A percentile compares a stretch with the other conserved stretches of the same genome.
These are phyloP conservation scores for Oidiodendron maius DNA, from an alignment of 495 filamentous ascomycete genomes.

Conservation along the genomic window DNA sequence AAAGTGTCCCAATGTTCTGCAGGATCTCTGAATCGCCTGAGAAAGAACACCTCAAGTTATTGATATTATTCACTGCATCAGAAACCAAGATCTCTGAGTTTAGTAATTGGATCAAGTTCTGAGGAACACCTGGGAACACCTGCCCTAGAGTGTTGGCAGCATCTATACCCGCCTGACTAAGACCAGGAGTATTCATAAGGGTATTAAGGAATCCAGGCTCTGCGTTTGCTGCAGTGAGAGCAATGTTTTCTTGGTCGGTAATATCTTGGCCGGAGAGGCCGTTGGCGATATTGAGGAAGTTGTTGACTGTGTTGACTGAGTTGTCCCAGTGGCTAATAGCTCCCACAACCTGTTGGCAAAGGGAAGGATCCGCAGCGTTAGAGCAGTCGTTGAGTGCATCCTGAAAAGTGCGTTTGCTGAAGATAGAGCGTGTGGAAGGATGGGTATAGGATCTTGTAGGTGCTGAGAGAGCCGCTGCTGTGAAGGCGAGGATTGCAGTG, in stretches of 20 bases:
- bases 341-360: not conserved
- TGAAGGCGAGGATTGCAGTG: slow-evolving; percentile 24
- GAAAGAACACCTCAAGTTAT: not conserved
- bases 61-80: slow-evolving; percentile 1
- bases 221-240: not conserved
- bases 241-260: not conserved
- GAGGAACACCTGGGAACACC: slow-evolving; percentile 2
- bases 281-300: slow-evolving; percentile 1
- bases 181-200: not conserved
- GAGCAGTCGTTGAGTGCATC: slow-evolving; percentile 3
- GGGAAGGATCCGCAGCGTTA: not conserved
- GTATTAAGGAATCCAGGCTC: slow-evolving; percentile 3
- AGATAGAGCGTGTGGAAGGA: not conserved
- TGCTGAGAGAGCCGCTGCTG: slow-evolving; percentile 1
- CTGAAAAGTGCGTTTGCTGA: not conserved
- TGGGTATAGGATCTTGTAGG: not conserved
- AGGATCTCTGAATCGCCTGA: slow-evolving; percentile 2
- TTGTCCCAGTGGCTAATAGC: not conserved
- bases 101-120: not conserved
- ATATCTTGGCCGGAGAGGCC: not conserved
- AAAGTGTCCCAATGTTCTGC: slow-evolving; percentile 5
- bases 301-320: slow-evolving; percentile 4
- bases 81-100: not conserved
- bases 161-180: slow-evolving; percentile 1
- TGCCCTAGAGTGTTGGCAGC: not conserved